phyloP scores from a whole-genome alignment of 495 filamentous ascomycete genomes.

The Annulohypoxylon maeteangense region DNA sequence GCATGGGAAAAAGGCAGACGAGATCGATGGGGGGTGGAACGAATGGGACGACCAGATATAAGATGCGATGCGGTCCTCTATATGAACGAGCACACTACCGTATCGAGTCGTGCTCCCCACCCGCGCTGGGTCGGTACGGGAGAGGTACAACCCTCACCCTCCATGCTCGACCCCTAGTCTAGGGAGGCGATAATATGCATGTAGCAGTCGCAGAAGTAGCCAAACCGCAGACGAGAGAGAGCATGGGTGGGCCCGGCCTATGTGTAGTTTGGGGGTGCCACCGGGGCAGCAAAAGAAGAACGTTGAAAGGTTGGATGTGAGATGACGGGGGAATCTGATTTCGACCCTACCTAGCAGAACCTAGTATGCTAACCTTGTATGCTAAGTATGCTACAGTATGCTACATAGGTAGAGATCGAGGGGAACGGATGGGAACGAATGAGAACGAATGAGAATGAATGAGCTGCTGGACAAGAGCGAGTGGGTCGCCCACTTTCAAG shows the following conservation, averaged over 20 bases:
- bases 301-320: slow-evolving; percentile 19
- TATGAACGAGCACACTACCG: slow-evolving; percentile 41
- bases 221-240: slow-evolving; percentile 33
- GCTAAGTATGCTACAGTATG: too few relatives aligned
- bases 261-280: slow-evolving; percentile 34
- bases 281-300: background rate
- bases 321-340: slow-evolving; percentile 32
- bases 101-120: slow-evolving; percentile 40
- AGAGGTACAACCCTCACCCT: slow-evolving; percentile 37
- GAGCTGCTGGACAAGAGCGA: slow-evolving; percentile 1
- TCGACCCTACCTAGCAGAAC: too few relatives aligned
- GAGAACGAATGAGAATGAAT: too few relatives aligned
- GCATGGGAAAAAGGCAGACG: slow-evolving; percentile 48
- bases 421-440: too few relatives aligned
- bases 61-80: slow-evolving; percentile 43
- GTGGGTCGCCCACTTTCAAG: slow-evolving; percentile 37
- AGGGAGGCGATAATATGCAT: slow-evolving; percentile 44
- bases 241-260: slow-evolving; percentile 39
- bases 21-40: slow-evolving; percentile 41
- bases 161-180: slow-evolving; percentile 37
- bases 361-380: too few relatives aligned
- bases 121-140: slow-evolving; percentile 33
- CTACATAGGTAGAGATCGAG: slow-evolving; percentile 34
- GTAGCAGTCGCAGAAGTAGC: slow-evolving; percentile 38
- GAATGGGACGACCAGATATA: slow-evolving; percentile 45